These are phyloP conservation scores for Ascochyta viciae-villosae DNA, from an alignment of 2,329 filamentous ascomycete species.

Conservation along the genomic window DNA sequence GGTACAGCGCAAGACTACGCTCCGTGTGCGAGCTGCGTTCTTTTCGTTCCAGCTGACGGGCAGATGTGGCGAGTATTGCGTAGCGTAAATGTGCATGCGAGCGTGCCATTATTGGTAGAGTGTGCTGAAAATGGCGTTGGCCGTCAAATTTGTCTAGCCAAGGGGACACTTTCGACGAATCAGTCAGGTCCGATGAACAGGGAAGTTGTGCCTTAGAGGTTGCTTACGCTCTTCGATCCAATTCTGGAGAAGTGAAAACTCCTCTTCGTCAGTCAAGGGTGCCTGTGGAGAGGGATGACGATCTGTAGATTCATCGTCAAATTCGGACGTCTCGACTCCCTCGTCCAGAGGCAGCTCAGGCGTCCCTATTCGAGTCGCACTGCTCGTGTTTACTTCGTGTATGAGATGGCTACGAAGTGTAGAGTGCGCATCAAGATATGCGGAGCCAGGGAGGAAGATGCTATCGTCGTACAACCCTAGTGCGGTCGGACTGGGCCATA, in stretches of 20 bases:
- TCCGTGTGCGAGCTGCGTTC: constrained; percentile 54
- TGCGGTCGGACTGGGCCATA: neutral
- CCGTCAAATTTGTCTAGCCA: constrained; percentile 66
- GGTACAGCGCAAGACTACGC: constrained; percentile 62
- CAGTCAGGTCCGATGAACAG: neutral
- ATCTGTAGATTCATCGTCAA: neutral
- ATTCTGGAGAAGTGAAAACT: neutral
- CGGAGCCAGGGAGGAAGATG: constrained; percentile 24
- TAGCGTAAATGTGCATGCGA: constrained; percentile 59
- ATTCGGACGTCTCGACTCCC: neutral
- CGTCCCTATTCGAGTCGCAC: constrained; percentile 18
- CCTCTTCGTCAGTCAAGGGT: neutral
- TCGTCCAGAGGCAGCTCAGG: neutral
- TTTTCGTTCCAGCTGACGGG: constrained; percentile 63
- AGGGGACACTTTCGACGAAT: neutral
- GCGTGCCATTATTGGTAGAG: constrained; percentile 59
- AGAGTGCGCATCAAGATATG: constrained; percentile 27
- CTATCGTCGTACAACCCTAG: constrained; percentile 16
- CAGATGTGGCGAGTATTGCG: constrained; percentile 62
- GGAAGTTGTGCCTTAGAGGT: neutral
- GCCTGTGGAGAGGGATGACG: neutral
- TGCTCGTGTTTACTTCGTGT: constrained; percentile 18
- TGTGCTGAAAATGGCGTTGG: constrained; percentile 60
- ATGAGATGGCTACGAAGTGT: constrained; percentile 27
- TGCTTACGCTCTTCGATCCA: neutral